These are phyloP conservation scores for Malassezia slooffiae DNA, from an alignment of 1,284 basidiomycete genomes.

Conservation along the genomic window DNA sequence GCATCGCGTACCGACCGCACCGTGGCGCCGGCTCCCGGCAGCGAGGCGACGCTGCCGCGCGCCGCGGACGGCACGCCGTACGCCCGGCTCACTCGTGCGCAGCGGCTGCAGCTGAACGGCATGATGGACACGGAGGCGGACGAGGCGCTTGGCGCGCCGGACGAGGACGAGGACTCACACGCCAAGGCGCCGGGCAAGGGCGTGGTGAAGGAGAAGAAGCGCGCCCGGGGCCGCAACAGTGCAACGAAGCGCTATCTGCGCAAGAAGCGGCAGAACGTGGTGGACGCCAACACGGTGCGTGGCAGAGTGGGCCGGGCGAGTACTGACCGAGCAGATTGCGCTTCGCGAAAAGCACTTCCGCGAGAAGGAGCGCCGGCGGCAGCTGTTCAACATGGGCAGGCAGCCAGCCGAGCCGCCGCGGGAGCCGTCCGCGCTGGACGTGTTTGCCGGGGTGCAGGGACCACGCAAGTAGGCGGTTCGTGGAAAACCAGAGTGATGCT, in stretches of 20 bases:
- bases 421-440: conserved; percentile 12
- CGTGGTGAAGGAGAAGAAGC: conserved; percentile 31
- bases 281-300: conserved; percentile 29
- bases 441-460: conserved; percentile 8
- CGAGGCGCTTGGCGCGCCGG: conserved; percentile 4
- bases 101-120: conserved; percentile 31
- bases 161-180: conserved; percentile 3
- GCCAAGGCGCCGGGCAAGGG: conserved; percentile 16
- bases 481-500: neutral
- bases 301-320: too few relatives aligned
- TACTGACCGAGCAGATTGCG: too few relatives aligned
- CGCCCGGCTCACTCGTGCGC: conserved; percentile 29
- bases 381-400: neutral
- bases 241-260: conserved; percentile 35
- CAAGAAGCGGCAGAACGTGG: conserved; percentile 40
- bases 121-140: conserved; percentile 9
- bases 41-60: conserved; percentile 13
- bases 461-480: conserved; percentile 9
- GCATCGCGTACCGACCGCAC: conserved; percentile 53
- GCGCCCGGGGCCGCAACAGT: conserved; percentile 37
- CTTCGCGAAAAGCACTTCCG: conserved; percentile 14
- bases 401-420: neutral
- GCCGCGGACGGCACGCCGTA: conserved; percentile 39
- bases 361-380: conserved; percentile 12
- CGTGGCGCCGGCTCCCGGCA: conserved; percentile 7